Percentiles rank a stretch among this genome's conserved stretches.
Conservation (phyloP, 2,329 filamentous ascomycete species). For the Epicoccum nigrum region DNA sequence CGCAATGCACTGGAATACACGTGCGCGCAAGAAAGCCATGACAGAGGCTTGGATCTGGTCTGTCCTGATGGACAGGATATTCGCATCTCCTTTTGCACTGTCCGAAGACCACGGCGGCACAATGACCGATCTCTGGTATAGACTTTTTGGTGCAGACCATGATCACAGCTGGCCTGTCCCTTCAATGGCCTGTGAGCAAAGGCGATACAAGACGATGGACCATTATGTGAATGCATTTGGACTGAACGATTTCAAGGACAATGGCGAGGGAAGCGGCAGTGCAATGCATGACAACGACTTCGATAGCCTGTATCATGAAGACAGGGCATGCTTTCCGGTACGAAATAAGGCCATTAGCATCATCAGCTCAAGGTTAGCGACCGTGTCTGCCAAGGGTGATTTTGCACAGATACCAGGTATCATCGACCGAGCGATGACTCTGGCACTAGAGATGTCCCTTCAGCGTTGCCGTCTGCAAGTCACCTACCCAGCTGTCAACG, state of each 20-base stretch:
- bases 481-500: constrained; percentile 22
- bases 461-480: constrained; percentile 28
- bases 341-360: neutral
- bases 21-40: neutral
- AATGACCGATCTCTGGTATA: neutral
- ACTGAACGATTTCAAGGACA: too few relatives aligned
- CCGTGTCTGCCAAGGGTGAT: neutral
- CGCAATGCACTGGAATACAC: neutral
- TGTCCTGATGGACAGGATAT: neutral
- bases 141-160: neutral
- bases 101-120: neutral
- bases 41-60: neutral
- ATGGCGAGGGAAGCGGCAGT: too few relatives aligned
- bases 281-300: too few relatives aligned
- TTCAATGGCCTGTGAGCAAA: neutral
- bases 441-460: constrained; percentile 23
- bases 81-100: neutral
- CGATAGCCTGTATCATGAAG: neutral
- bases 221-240: neutral
- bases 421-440: constrained; percentile 20
- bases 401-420: neutral
- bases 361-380: neutral
- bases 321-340: neutral
- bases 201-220: neutral
- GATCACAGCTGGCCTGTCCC: neutral